Evolutionary conservation across 768 basidiomycete species (phyloP).

Genomic region (Suillus alpinus): DNA sequence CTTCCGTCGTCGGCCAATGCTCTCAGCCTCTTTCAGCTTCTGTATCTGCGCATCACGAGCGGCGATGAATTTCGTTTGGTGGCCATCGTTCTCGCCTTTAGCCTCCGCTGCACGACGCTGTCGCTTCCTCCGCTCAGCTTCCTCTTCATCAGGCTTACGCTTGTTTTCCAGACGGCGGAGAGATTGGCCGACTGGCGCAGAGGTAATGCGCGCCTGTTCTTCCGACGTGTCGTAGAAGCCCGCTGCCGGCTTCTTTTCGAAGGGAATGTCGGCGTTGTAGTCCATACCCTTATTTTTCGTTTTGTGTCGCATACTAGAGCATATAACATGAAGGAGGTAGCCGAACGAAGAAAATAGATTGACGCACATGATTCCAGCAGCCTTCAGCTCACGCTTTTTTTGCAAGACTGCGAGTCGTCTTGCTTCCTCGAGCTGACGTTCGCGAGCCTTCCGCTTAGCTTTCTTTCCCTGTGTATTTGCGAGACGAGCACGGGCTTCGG

Average conservation of each 20-base stretch:
- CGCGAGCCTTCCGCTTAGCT: constrained; percentile 97
- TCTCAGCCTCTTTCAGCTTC: constrained; percentile 95
- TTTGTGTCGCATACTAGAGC: constrained; percentile 81
- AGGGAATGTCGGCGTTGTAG: constrained; percentile 98
- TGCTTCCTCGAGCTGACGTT: constrained; percentile 96
- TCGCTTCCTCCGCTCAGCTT: constrained; percentile 89
- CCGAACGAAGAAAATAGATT: constrained; percentile 5
- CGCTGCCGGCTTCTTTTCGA: constrained; percentile 92
- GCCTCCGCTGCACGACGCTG: constrained; percentile 66
- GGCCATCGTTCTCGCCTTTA: constrained; percentile 56
- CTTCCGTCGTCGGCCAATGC: constrained; percentile 84
- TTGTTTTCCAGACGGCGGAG: constrained; percentile 94
- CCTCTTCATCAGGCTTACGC: constrained; percentile 90
- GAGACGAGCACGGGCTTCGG: constrained; percentile 94
- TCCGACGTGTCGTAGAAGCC: constrained; percentile 98
- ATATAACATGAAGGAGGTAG: constrained; percentile 5
- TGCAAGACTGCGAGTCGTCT: constrained; percentile 90
- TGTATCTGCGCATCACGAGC: constrained; percentile 97
- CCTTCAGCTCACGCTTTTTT: constrained; percentile 97
- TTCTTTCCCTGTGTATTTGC: constrained; percentile 99
- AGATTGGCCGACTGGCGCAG: constrained; percentile 90
- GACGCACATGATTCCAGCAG: constrained; percentile 92
- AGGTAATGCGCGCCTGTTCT: constrained; percentile 81
- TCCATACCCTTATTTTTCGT: constrained; percentile 98
- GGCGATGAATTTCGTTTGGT: constrained; percentile 94